Evolutionary conservation across 2,329 filamentous ascomycete species (phyloP).

Genomic region (Orbilia oligospora): DNA sequence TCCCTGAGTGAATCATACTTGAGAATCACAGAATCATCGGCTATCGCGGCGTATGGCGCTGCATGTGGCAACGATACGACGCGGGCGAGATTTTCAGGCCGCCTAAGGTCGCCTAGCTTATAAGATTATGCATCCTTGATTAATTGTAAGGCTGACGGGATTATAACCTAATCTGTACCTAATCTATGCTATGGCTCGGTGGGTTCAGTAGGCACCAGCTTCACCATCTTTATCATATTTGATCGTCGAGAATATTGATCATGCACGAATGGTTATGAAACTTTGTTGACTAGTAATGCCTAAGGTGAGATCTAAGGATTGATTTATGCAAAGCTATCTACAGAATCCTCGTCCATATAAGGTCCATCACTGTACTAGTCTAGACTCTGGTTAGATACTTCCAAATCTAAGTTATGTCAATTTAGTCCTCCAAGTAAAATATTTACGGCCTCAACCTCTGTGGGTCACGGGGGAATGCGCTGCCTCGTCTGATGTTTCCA

Average conservation of each 20-base stretch:
- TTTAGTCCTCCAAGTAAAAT: neutral
- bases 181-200: too few species aligned
- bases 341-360: neutral
- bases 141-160: too few species aligned
- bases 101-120: neutral
- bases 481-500: conserved; percentile 64
- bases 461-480: conserved; percentile 64
- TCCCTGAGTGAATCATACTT: conserved; percentile 1
- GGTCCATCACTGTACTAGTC: neutral
- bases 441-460: conserved; percentile 63
- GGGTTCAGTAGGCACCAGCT: too few species aligned
- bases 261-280: too few species aligned
- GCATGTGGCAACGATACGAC: too few species aligned
- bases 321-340: conserved; percentile 17
- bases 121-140: neutral
- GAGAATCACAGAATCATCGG: neutral
- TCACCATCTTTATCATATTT: too few species aligned
- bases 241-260: too few species aligned
- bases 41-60: too few species aligned
- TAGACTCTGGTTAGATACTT: conserved; percentile 8
- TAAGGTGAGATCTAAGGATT: neutral
- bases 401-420: neutral
- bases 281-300: neutral
- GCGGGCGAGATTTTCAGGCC: too few species aligned
- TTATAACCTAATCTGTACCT: too few species aligned